Evolutionary conservation across 1,284 basidiomycete genomes (phyloP), one percentile per base, ranked within the genome.

Genomic region (Ceratobasidium sp.): DNA sequence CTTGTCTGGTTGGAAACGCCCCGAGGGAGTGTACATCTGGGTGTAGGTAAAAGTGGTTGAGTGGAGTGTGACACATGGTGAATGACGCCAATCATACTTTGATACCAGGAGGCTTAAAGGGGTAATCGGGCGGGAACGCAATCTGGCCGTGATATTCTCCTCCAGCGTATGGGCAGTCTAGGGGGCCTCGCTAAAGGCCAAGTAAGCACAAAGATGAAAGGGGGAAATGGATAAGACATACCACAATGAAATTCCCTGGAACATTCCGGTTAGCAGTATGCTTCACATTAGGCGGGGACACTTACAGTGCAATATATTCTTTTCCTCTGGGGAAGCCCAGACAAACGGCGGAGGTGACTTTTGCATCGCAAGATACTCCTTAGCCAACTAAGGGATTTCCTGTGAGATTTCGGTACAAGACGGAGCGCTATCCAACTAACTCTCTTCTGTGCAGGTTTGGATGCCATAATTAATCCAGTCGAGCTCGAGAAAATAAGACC

Each of bases 31-130:
- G 81, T 93, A 89, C 92, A 98, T 94, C 92, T 93, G 78, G 27
- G 74, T 75, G 74, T 76, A 77, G 59, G 53, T 19, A 31, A 51
- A 22, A 19, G 59, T 41, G 51, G 72, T 49, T 63, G 41, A 64
- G 48, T 51, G 43, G 37, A 24, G 58, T 19, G 68, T n/a, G 8
- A 39, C 51, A 63, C 51, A 65, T 76, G n/a, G 19, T 19, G 71
- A 59, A 54, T n/a, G 43, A 4, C 46, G 39, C 29, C 53, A n/a
- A n/a, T 24, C 37, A 29, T 74, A 91, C 92, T 87, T 98, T 98
- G 85, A 98, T 97, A 74, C 96, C 96, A 76, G 96, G 96, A 0
- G 94, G 94, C 82, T 94, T 96, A 86, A 96, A 96, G 58, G 94
- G 93, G 81, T 96, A 98, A 83, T 98, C 96, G 29, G 93, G 85